These are phyloP conservation scores for Tolypocladium amazonense DNA, from an alignment of 2,329 filamentous ascomycete genomes.

Conservation along the genomic window DNA sequence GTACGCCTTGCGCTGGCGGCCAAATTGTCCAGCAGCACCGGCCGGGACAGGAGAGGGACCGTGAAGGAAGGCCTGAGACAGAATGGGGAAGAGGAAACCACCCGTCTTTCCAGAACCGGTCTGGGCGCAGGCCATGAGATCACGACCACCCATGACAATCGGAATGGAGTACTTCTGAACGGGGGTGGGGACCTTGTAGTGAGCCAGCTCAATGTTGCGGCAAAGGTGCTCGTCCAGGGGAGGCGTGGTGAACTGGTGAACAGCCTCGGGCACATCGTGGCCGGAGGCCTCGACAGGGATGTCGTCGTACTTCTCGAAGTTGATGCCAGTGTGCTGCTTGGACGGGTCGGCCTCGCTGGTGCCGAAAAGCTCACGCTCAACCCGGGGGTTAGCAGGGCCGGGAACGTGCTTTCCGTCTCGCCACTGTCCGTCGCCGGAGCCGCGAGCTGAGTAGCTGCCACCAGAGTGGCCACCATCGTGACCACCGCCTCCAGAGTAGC, in stretches of 20 bases:
- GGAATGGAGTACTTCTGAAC: slow-evolving; percentile 99
- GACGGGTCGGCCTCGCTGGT: slow-evolving; percentile 75
- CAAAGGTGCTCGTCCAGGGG: slow-evolving; percentile 91
- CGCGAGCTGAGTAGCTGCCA: slow-evolving; percentile 49
- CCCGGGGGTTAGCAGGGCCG: slow-evolving; percentile 74
- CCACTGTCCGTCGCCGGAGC: slow-evolving; percentile 94
- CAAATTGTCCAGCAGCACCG: slow-evolving; percentile 59
- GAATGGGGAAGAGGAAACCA: slow-evolving; percentile 97
- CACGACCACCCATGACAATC: slow-evolving; percentile 95
- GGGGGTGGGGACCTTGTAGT: slow-evolving; percentile 91
- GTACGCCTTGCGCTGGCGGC: slow-evolving; percentile 94
- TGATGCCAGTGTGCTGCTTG: slow-evolving; percentile 97
- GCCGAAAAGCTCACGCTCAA: slow-evolving; percentile 95
- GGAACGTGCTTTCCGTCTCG: slow-evolving; percentile 92
- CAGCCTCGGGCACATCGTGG: slow-evolving; percentile 83
- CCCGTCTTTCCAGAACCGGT: slow-evolving; percentile 99
- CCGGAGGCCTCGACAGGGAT: slow-evolving; percentile 97
- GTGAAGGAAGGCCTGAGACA: slow-evolving; percentile 91
- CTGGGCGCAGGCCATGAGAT: slow-evolving; percentile 99
- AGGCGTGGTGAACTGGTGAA: slow-evolving; percentile 83
- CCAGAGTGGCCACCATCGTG: slow-evolving; percentile 25
- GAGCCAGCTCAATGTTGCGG: slow-evolving; percentile 84
- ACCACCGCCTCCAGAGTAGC: slow-evolving; percentile 21
- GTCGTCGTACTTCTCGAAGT: slow-evolving; percentile 99
- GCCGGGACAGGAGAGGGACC: slow-evolving; percentile 66